Evolutionary conservation across 495 filamentous ascomycete species (phyloP).

Genomic region (Penicillium soppii): DNA sequence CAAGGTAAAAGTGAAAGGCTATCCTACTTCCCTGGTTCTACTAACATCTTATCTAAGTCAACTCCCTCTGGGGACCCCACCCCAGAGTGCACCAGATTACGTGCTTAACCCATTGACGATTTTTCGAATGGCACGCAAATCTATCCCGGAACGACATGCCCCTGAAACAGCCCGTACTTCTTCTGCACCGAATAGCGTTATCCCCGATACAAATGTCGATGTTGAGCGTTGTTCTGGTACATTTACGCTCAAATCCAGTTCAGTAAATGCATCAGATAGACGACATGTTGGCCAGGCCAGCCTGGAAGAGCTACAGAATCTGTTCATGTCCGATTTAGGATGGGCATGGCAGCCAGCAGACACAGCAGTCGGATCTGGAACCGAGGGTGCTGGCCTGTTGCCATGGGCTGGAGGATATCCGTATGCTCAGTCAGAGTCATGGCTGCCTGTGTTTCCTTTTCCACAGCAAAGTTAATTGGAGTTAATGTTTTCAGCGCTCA

Average conservation of each 20-base stretch:
- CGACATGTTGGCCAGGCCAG: slow-evolving; percentile 14
- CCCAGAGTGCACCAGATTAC: slow-evolving; percentile 33
- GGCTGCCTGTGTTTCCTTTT: slow-evolving; percentile 32
- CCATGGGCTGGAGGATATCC: slow-evolving; percentile 32
- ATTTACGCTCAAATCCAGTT: neutral
- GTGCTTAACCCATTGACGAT: slow-evolving; percentile 33
- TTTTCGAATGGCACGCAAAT: slow-evolving; percentile 32
- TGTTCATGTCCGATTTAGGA: slow-evolving; percentile 35
- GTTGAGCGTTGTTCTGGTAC: neutral
- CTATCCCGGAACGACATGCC: slow-evolving; percentile 32
- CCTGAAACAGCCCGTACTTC: slow-evolving; percentile 23
- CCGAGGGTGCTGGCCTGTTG: slow-evolving; percentile 24
- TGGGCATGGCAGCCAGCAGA: slow-evolving; percentile 38
- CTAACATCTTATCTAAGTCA: slow-evolving; percentile 1
- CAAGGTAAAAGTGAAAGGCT: slow-evolving; percentile 4
- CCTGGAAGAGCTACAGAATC: slow-evolving; percentile 26
- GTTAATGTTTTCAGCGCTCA: neutral
- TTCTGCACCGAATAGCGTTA: slow-evolving; percentile 19
- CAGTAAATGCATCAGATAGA: neutral
- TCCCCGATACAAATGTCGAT: slow-evolving; percentile 7
- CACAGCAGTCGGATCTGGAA: slow-evolving; percentile 29
- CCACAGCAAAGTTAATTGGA: slow-evolving; percentile 15
- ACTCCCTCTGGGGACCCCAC: slow-evolving; percentile 19
- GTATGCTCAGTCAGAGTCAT: slow-evolving; percentile 20
- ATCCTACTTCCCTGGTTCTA: neutral